Conservation (phyloP, 2,329 filamentous ascomycete genomes). For the Helminthosporium solani region DNA sequence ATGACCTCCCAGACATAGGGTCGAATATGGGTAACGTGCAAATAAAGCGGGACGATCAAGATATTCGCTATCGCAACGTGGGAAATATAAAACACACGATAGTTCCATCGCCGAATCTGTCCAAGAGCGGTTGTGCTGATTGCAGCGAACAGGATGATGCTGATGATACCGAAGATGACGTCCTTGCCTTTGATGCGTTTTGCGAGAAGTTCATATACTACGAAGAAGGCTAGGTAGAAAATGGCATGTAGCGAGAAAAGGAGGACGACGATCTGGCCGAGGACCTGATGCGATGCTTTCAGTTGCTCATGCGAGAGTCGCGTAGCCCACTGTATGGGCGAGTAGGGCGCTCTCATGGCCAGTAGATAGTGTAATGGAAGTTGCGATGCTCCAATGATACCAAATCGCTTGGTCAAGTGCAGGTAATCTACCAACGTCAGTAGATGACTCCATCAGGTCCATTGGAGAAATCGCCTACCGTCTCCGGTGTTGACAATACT, state of each 20-base stretch:
- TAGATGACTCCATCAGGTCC: conserved; percentile 2
- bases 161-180: conserved; percentile 57
- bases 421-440: conserved; percentile 54
- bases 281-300: conserved; percentile 59
- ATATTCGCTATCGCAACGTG: conserved; percentile 56
- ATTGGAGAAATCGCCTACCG: conserved; percentile 45
- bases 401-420: conserved; percentile 63
- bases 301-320: conserved; percentile 56
- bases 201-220: conserved; percentile 50
- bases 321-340: conserved; percentile 54
- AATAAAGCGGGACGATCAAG: conserved; percentile 53
- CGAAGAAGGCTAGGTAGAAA: conserved; percentile 61
- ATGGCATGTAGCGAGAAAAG: conserved; percentile 55
- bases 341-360: conserved; percentile 52
- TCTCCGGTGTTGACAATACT: conserved; percentile 54
- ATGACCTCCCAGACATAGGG: conserved; percentile 55
- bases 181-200: conserved; percentile 59
- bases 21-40: conserved; percentile 58
- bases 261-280: conserved; percentile 56
- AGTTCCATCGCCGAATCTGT: conserved; percentile 48
- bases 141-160: conserved; percentile 47
- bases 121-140: conserved; percentile 53
- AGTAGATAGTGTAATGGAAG: conserved; percentile 60
- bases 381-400: conserved; percentile 60
- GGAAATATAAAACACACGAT: conserved; percentile 56